Percentiles rank a stretch among this genome's conserved stretches.
Evolutionary conservation across 169 alveolate species (phyloP).

Genomic region (Babesia ovis): DNA sequence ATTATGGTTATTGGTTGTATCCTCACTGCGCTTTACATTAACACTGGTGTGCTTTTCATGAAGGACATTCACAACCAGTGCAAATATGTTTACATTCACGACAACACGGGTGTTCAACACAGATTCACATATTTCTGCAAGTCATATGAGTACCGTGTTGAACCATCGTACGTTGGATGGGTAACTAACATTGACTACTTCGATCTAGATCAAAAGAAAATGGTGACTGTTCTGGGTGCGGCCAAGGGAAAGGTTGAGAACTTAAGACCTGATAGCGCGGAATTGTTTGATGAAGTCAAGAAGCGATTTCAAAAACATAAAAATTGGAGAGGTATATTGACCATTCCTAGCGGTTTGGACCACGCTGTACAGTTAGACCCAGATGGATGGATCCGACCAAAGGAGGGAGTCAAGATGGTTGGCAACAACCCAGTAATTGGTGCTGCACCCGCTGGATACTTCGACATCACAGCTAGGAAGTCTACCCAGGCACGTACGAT

Average conservation of each 20-base stretch:
- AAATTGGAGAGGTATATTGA: conserved; percentile 51
- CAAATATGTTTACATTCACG: conserved; percentile 57
- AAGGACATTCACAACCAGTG: conserved; percentile 75
- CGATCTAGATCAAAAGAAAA: conserved; percentile 70
- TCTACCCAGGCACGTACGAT: conserved; percentile 86
- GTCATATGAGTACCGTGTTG: conserved; percentile 82
- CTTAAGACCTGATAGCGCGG: conserved; percentile 42
- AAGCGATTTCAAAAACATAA: conserved; percentile 5
- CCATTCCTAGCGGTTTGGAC: conserved; percentile 39
- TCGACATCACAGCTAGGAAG: conserved; percentile 81
- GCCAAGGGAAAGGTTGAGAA: conserved; percentile 71
- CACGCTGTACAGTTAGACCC: conserved; percentile 52
- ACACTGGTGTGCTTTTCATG: conserved; percentile 81
- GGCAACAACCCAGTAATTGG: conserved; percentile 59
- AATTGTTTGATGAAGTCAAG: conserved; percentile 52
- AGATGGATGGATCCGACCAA: conserved; percentile 71
- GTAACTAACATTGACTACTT: conserved; percentile 84
- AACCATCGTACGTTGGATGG: conserved; percentile 83
- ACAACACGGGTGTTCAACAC: conserved; percentile 8
- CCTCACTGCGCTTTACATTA: conserved; percentile 81
- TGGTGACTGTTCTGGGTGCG: conserved; percentile 83
- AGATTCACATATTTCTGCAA: conserved; percentile 80
- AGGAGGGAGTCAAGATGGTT: background rate
- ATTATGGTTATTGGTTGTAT: conserved; percentile 81
- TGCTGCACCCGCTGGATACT: conserved; percentile 69